Evolutionary conservation across 169 alveolate genomes (phyloP), one percentile per base, ranked within the genome.

Genomic region (Plasmodium vinckei): DNA sequence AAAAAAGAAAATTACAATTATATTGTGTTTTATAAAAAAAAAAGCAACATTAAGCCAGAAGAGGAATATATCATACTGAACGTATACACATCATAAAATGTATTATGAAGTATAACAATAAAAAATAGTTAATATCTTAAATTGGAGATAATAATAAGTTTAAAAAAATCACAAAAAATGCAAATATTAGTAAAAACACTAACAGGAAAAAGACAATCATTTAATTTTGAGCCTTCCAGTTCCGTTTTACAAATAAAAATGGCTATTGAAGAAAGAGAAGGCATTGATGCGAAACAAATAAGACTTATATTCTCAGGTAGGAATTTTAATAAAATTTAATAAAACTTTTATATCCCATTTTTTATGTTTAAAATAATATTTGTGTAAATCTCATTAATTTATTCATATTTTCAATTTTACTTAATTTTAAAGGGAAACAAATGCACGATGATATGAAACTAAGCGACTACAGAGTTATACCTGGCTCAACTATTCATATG

Each of bases 401-500:
- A 39, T n/a, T 39, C 33, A 6, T 84, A 17, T 79, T 79, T 61
- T 53, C 3, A 6, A 9, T 88, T 47, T 46, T 61, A 51, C 54
- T 59, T 59, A 57, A 33, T 63, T 59, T 53, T 47, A 42, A 69
- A 90, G 97, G 99, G 19, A 97, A 96, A 79, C 98, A 97, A 67
- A 91, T 97, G 97, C 93, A 93, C 19, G 99, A 97, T 56, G 98
- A 97, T 46, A 92, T 95, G 84, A 95, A 94, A 64, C 93, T 98
- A 21, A 56, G 91, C 64, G 99, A 98, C 87, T 98, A 98, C 95
- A 95, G 96, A 64, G 96, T 98, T 13, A 93, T 94, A 33, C 98
- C 99, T 2, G 99, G 99, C 25, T 92, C 97, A 87, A 97, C 99
- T 39, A 96, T 98, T 84, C 99, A 97, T 93, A 97, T 98, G 99